Conservation (phyloP, 495 filamentous ascomycete genomes). For the Penicillium paxilli region DNA sequence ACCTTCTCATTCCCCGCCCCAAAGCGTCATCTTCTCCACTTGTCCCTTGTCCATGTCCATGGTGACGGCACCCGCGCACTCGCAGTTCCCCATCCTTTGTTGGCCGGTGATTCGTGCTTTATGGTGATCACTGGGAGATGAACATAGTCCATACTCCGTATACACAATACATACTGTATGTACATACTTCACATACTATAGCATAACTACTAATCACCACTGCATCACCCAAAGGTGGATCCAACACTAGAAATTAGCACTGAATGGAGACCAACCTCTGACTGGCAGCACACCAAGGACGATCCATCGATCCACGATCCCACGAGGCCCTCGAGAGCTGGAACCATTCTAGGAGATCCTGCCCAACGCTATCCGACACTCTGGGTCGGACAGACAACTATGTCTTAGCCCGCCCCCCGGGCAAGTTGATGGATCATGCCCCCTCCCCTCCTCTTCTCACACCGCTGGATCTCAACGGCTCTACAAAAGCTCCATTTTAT, state of each 20-base stretch:
- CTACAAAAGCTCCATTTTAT: conserved; percentile 11
- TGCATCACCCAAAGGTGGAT: background rate
- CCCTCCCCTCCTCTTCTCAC: conserved; percentile 10
- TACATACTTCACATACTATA: background rate
- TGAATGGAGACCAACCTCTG: background rate
- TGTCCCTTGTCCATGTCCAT: conserved; percentile 30
- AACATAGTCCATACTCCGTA: background rate
- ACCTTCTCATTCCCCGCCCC: background rate
- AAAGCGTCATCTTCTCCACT: conserved; percentile 18
- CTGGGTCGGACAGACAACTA: conserved; percentile 28
- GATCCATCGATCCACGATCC: background rate
- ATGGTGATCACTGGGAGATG: conserved; percentile 14
- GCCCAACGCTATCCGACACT: conserved; percentile 27
- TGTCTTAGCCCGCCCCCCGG: conserved; percentile 9
- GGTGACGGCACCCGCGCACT: conserved; percentile 30
- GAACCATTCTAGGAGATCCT: conserved; percentile 12
- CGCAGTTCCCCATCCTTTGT: conserved; percentile 16
- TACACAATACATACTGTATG: too few relatives aligned
- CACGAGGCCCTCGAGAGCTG: background rate
- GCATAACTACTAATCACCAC: background rate
- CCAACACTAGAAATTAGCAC: background rate
- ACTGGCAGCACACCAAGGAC: background rate
- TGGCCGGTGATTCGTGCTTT: conserved; percentile 20
- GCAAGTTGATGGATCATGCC: conserved; percentile 24
- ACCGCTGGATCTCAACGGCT: conserved; percentile 30